Base-by-base conservation (phyloP, 169 alveolate genomes). In the Plasmodium knowlesi region DNA sequence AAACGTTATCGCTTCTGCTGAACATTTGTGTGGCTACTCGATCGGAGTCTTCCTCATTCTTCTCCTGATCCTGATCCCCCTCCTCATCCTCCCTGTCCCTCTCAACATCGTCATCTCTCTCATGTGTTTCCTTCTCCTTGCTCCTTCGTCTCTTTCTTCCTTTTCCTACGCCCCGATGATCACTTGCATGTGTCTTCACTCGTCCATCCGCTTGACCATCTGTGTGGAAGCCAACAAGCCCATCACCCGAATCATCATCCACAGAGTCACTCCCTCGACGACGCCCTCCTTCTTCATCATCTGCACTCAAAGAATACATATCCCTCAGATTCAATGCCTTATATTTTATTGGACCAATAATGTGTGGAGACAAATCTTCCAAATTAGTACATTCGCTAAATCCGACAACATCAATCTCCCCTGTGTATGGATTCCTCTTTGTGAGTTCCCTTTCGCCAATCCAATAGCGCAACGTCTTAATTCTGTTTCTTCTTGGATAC, bases 371-470 rank as follows among this genome's bases (percentile, higher is more conserved):
- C 25, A 85, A 34, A 39, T 85, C 84, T 19, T 57, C 85, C 34
- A 85, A 30, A 50, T 85, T 85, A 74, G 74, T 74, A 19, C 93
- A 85, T 19, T 85, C 93, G 39, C 93, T 85, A 67, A 85, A 85
- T 50, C 93, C 93, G 78, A 85, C 43, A 9, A 85, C 93, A 74
- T 85, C 93, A 16, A 85, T 85, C 16, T 85, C 93, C n/a, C 93
- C 93, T 85, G 93, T 85, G 25, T 85, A 10, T 1, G 93, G 93
- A n/a, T 85, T 85, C 67, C 93, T 85, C 43, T 39, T 74, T 1
- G 93, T 85, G 8, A 85, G 57, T 54, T 85, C 93, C 61, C 93
- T 85, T 74, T 85, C 93, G n/a, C 93, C 93, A 16, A 85, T 85
- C 93, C 93, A 85, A 46, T 85, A 85, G 4, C 93, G 82, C 14